A percentile compares a stretch with the other conserved stretches of the same genome.
Evolutionary conservation across 2,329 filamentous ascomycete genomes (phyloP).

Genomic region (Venturia oleaginea): DNA sequence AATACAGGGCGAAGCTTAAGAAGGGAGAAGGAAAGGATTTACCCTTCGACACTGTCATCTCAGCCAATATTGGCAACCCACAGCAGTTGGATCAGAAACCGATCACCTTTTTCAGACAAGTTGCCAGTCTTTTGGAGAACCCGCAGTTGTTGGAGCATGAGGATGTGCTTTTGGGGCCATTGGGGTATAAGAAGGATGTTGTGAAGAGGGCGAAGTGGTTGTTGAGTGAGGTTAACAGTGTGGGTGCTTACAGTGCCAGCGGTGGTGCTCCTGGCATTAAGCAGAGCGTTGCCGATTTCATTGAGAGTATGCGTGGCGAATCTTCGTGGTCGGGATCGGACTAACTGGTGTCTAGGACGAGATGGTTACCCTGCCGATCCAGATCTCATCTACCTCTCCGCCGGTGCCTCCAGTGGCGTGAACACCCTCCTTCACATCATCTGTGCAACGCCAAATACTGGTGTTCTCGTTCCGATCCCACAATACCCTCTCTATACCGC

Average conservation of each 20-base stretch:
- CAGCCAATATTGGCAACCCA: slow-evolving; percentile 97
- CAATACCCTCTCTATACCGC: slow-evolving; percentile 98
- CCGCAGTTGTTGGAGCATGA: slow-evolving; percentile 74
- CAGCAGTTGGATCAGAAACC: slow-evolving; percentile 99
- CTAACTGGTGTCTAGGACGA: slow-evolving; percentile 44
- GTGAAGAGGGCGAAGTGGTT: slow-evolving; percentile 74
- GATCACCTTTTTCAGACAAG: slow-evolving; percentile 97
- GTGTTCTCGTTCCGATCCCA: slow-evolving; percentile 88
- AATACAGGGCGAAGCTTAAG: slow-evolving; percentile 67
- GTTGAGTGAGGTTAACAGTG: slow-evolving; percentile 74
- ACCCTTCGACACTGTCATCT: slow-evolving; percentile 86
- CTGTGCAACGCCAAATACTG: slow-evolving; percentile 65
- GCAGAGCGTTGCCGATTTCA: slow-evolving; percentile 83
- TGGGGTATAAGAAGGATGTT: slow-evolving; percentile 87
- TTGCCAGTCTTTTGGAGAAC: slow-evolving; percentile 87
- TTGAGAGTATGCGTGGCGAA: slow-evolving; percentile 57
- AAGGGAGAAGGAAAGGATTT: slow-evolving; percentile 53
- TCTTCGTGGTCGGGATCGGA: neutral
- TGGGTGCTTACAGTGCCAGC: slow-evolving; percentile 94
- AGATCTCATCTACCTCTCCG: slow-evolving; percentile 79
- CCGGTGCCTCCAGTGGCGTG: slow-evolving; percentile 86
- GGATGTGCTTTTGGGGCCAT: slow-evolving; percentile 60
- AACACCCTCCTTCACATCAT: slow-evolving; percentile 89
- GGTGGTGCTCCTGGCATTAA: slow-evolving; percentile 80
- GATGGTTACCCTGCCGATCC: slow-evolving; percentile 81